These are phyloP conservation scores for Coleophoma cylindrospora DNA, from an alignment of 2,329 filamentous ascomycete species.

Conservation along the genomic window DNA sequence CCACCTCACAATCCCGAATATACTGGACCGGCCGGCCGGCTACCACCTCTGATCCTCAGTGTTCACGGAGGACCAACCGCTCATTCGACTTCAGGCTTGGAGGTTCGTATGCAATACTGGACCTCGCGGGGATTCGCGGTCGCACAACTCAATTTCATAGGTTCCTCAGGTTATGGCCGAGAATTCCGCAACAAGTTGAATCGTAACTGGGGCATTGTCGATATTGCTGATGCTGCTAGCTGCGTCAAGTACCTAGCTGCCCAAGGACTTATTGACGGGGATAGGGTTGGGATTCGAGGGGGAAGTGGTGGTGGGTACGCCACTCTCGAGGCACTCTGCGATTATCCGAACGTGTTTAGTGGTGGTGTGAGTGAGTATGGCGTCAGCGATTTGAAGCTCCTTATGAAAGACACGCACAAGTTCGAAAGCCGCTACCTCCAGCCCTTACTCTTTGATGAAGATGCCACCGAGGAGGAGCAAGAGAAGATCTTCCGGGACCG, in stretches of 20 bases:
- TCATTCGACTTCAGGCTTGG: neutral
- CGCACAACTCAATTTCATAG: neutral
- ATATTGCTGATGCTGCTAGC: neutral
- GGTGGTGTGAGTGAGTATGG: constrained; percentile 1
- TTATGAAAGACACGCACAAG: neutral
- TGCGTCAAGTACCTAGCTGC: neutral
- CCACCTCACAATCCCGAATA: neutral
- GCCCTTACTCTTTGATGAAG: neutral
- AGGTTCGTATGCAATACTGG: neutral
- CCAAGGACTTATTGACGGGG: neutral
- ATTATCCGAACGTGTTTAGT: neutral
- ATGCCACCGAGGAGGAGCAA: neutral
- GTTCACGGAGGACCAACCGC: neutral
- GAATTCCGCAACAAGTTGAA: neutral
- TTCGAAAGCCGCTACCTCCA: neutral
- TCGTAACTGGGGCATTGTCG: neutral
- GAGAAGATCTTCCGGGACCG: constrained; percentile 33
- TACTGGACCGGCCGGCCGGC: neutral
- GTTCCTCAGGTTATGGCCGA: neutral
- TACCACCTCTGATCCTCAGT: neutral
- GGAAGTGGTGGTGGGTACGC: neutral
- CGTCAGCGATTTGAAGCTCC: neutral
- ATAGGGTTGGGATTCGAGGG: neutral
- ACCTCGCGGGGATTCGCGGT: neutral
- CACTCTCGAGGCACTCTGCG: neutral